Base-by-base conservation (phyloP, 257 asterid species). In the Ballota nigra region DNA sequence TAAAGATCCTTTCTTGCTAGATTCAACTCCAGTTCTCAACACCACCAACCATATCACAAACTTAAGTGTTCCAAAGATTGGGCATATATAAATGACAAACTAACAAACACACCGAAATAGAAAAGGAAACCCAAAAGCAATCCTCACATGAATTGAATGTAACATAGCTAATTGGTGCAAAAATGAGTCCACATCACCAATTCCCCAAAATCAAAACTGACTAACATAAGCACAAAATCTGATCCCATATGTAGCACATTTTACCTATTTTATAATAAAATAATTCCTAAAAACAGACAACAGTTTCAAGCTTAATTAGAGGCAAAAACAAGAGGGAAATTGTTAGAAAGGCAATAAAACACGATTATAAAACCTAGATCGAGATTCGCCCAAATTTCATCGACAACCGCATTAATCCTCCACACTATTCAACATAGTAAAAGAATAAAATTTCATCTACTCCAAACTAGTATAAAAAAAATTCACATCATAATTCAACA, bases 331-430 rank as follows among this genome's bases (percentile, higher is more conserved):
- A 38, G 63, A 45, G 28, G 2, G 22, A 12, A 36, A 2, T 55
- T 5, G 4, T 6, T 26, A 4, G 19, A 69, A 81, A 49, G 28
- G 19, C 16, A 59, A 71, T 33, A 66, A 45, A 47, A 43, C 28
- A 26, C 63, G 63, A 76, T n/a, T n/a, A 53, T 5, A 56, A 45
- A 45, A 71, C 71, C 63, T 31, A 36, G 56, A 68, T 68, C 64
- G 33, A 36, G 31, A 45, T 69, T 34, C 15, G 68, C 4, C n/a
- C 51, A 3, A 23, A 29, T 24, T 12, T 13, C 66, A 60, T 24
- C 29, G 12, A 57, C 13, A 66, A 60, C 70, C 73, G 58, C 29
- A 68, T 24, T 38, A 45, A 57, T 23, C 47, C 73, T 45, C 68
- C 49, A 28, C 26, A 55, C 61, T n/a, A 55, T 31, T 12, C 62